Percentiles rank a stretch among this genome's conserved stretches.
phyloP scores from a whole-genome alignment of 1,139 yeast species.

The Taphrina deformans region DNA sequence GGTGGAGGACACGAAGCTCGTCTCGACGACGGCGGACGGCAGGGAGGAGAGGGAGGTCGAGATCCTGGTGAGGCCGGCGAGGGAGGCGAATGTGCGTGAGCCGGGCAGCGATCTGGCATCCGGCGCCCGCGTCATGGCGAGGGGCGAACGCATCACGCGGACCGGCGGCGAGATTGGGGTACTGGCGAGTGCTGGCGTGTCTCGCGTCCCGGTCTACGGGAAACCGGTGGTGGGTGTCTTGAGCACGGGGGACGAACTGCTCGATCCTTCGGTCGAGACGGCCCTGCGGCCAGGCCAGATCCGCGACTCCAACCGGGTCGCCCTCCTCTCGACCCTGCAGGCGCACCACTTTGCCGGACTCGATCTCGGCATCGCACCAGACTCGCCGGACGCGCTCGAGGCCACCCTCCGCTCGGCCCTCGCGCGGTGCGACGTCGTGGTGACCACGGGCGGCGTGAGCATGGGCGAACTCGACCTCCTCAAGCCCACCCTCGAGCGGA shows the following conservation, averaged over 20 bases:
- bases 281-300: slow-evolving; percentile 49
- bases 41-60: slow-evolving; percentile 48
- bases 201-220: slow-evolving; percentile 46
- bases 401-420: slow-evolving; percentile 43
- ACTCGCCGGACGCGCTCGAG: slow-evolving; percentile 44
- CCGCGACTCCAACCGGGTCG: slow-evolving; percentile 54
- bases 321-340: slow-evolving; percentile 47
- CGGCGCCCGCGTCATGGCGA: slow-evolving; percentile 47
- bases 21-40: slow-evolving; percentile 45
- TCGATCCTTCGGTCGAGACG: slow-evolving; percentile 42
- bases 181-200: slow-evolving; percentile 50
- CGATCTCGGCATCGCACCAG: slow-evolving; percentile 53
- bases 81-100: slow-evolving; percentile 52
- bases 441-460: slow-evolving; percentile 58
- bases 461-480: slow-evolving; percentile 57
- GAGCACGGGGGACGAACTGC: slow-evolving; percentile 56
- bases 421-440: slow-evolving; percentile 47
- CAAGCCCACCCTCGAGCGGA: slow-evolving; percentile 51
- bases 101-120: slow-evolving; percentile 51
- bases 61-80: slow-evolving; percentile 40
- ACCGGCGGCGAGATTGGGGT: slow-evolving; percentile 55
- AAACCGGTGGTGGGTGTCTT: slow-evolving; percentile 52
- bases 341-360: slow-evolving; percentile 46
- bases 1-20: slow-evolving; percentile 53
- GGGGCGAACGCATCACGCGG: slow-evolving; percentile 46